Evolutionary conservation across 768 basidiomycete species (phyloP), one percentile per base, ranked within the genome.

Genomic region (Leucogyrophana mollusca): DNA sequence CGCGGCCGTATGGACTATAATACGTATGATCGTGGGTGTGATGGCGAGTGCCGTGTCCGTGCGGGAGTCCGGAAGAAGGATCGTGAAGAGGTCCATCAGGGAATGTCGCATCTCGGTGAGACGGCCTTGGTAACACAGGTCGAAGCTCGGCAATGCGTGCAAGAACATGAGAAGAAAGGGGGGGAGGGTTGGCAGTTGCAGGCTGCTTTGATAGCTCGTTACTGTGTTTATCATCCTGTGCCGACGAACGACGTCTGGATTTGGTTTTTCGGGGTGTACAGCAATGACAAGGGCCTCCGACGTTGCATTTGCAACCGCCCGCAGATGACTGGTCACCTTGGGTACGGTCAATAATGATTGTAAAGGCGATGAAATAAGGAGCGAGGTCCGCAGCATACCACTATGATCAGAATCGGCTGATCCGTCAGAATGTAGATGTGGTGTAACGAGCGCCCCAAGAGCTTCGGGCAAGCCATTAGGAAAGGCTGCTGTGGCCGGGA

Each of bases 401-500:
- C 80, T 74, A 66, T 76, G 74, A 57, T 86, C 82, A 46, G 82
- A 81, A 56, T 85, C 82, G 46, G 76, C 73, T 40, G 72, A 72
- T 53, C 74, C 72, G 54, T 83, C 81, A 41, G 74, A 72, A 18
- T 64, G 58, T 53, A 55, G 47, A 49, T 60, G 64, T 46, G 67
- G 43, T 38, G 64, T 49, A 44, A 59, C 65, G 44, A 65, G 54
- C 73, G 81, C 76, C 74, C 77, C 83, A 71, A 85, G 73, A 66
- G 78, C 77, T 64, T 78, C 73, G 14, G 85, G 83, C 33, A 90
- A 74, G 69, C 88, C 88, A 58, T 84, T 71, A 51, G 88, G 88
- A 73, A 88, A 90, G 73, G 87, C 76, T 76, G 88, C 85, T 71
- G 77, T 70, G 58, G 79, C 78, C 58, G 79, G 76, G 60, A 83